A percentile compares a stretch with the other conserved stretches of the same genome.
Conservation (phyloP, 2,329 filamentous ascomycete genomes). For the Fusarium anthophilum region DNA sequence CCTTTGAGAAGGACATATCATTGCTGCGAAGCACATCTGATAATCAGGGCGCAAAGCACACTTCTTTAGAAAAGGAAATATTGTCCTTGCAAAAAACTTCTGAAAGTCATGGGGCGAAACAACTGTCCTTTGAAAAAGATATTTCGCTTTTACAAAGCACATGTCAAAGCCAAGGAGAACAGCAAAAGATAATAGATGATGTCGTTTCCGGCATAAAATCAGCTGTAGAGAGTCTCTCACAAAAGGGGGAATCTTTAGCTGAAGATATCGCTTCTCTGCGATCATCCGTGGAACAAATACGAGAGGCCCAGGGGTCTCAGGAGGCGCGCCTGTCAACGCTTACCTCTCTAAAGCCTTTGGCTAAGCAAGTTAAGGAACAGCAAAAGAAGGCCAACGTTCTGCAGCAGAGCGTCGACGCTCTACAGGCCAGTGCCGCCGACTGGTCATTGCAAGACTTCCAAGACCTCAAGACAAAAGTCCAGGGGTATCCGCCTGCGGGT, state of each 20-base stretch:
- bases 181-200: background rate
- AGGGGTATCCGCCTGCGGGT: background rate
- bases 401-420: background rate
- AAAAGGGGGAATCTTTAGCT: conserved; percentile 1
- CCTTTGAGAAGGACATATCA: background rate
- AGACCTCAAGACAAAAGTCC: background rate
- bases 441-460: conserved; percentile 3
- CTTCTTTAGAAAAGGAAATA: background rate
- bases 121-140: background rate
- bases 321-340: background rate
- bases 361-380: conserved; percentile 7
- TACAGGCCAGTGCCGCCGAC: background rate
- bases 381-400: background rate
- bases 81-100: background rate
- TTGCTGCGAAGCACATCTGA: background rate
- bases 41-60: conserved; percentile 6
- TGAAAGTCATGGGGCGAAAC: conserved; percentile 5
- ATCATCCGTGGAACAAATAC: background rate
- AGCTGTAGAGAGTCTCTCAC: background rate
- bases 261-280: background rate
- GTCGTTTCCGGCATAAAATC: conserved; percentile 4
- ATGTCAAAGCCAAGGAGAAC: background rate
- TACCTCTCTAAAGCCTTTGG: background rate
- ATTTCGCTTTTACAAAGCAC: conserved; percentile 1
- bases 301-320: background rate